Base-by-base conservation (phyloP, 305 asterid genomes). In the Nicotiana rustica region DNA sequence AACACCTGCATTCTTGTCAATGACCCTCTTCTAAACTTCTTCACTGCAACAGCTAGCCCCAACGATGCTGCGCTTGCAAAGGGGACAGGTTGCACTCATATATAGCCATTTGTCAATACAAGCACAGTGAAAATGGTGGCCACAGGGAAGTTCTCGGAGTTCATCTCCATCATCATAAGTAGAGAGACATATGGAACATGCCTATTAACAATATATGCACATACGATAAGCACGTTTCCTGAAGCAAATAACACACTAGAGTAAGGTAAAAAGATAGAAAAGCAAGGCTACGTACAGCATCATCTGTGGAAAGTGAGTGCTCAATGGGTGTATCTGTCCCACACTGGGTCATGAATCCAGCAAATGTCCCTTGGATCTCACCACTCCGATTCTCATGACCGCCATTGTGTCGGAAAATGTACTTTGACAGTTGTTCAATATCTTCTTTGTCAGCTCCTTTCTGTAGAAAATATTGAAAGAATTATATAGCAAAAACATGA, bases 91-190 rank as follows among this genome's bases (percentile, higher is more conserved):
- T 0, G 84, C 81, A 1, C 78, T 73, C 61, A 73, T 82, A 67
- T 73, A 62, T 19, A 82, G 60, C 84, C 84, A 82, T 52, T 82
- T 82, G 55, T 82, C 81, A 2, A 75, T 67, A 73, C 84, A 82
- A 61, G 57, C 9, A 47, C 81, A 71, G 59, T 82, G 84, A 82
- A 82, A 82, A 82, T 61, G 65, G 76, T 82, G 84, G 41, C 76
- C 66, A 64, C 84, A 82, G 19, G 84, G 81, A 55, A 82, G 84
- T 47, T 82, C 81, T 47, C 84, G 84, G 19, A 82, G 84, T 29
- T 73, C 81, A 15, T 36, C 84, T 82, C 77, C 84, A 61, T 82
- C 81, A 61, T 71, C 81, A 49, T 82, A 82, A 17, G 84, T 44
- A 57, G 81, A 73, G 21, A 82, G 81, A n/a, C 84, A 82, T 73